Evolutionary conservation across 805 yeast species (phyloP).

Genomic region (Candida broadrunensis): DNA sequence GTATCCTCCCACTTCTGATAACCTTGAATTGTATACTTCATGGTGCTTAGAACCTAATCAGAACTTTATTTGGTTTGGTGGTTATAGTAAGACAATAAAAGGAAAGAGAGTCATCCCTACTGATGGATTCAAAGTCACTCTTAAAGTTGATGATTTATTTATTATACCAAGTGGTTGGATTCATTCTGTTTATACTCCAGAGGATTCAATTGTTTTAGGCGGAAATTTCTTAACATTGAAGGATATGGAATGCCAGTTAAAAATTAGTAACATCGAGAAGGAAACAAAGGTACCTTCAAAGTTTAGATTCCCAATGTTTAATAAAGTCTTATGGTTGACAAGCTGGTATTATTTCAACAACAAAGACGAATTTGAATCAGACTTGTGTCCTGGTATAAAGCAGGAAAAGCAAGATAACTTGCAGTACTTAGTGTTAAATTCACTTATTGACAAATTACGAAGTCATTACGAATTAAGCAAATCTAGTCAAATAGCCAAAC

Average conservation of each 20-base stretch:
- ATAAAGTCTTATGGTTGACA: conserved; percentile 66
- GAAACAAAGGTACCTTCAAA: conserved; percentile 69
- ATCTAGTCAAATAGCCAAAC: conserved; percentile 27
- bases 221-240: conserved; percentile 77
- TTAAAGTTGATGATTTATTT: conserved; percentile 67
- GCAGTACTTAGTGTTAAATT: neutral
- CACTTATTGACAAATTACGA: conserved; percentile 22
- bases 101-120: conserved; percentile 27
- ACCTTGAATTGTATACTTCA: conserved; percentile 56
- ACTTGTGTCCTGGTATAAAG: conserved; percentile 9
- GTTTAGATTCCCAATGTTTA: conserved; percentile 77
- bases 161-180: conserved; percentile 92
- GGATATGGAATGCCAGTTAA: conserved; percentile 61
- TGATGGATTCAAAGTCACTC: conserved; percentile 51
- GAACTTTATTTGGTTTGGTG: conserved; percentile 62
- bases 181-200: conserved; percentile 83
- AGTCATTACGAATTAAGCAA: conserved; percentile 32
- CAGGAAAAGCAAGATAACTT: neutral
- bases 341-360: conserved; percentile 43
- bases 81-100: conserved; percentile 31
- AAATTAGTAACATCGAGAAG: conserved; percentile 59
- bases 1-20: conserved; percentile 70
- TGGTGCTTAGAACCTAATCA: conserved; percentile 76
- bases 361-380: conserved; percentile 16
- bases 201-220: conserved; percentile 78